phyloP scores from a whole-genome alignment of 345 rosid genomes.

The Physaria fendleri region DNA sequence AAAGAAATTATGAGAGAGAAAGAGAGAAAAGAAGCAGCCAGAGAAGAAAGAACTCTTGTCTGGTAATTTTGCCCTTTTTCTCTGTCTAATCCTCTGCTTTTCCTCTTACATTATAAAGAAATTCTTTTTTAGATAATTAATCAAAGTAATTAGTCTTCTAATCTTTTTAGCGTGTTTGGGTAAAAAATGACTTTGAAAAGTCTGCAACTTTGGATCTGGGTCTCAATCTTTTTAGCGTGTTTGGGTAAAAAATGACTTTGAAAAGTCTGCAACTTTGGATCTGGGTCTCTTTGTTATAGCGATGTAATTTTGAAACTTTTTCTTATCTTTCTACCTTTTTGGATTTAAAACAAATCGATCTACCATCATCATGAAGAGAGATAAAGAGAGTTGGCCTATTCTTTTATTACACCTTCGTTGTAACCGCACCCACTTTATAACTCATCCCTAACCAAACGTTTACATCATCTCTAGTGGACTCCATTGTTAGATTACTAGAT shows the following conservation, averaged over 20 bases:
- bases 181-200: constrained; percentile 24
- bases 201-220: constrained; percentile 32
- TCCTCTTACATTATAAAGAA: constrained; percentile 1
- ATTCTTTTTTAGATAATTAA: neutral
- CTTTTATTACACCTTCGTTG: neutral
- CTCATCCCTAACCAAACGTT: constrained; percentile 5
- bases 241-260: constrained; percentile 17
- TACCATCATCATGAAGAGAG: constrained; percentile 27
- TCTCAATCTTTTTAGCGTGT: constrained; percentile 11
- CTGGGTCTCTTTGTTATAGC: constrained; percentile 26
- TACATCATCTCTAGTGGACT: constrained; percentile 1
- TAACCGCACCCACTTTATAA: constrained; percentile 7
- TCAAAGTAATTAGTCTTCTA: constrained; percentile 23
- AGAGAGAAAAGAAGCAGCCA: constrained; percentile 23
- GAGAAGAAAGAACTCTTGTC: constrained; percentile 25
- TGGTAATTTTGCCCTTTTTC: constrained; percentile 1
- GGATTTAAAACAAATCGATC: neutral
- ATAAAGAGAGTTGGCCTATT: constrained; percentile 22
- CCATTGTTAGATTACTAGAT: neutral
- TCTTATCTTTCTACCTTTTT: constrained; percentile 19
- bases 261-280: constrained; percentile 33
- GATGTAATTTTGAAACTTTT: constrained; percentile 15
- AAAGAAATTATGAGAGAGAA: neutral
- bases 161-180: constrained; percentile 15
- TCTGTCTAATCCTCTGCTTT: constrained; percentile 16